Base-by-base conservation (phyloP, 305 asterid genomes). In the Lippia alba region DNA sequence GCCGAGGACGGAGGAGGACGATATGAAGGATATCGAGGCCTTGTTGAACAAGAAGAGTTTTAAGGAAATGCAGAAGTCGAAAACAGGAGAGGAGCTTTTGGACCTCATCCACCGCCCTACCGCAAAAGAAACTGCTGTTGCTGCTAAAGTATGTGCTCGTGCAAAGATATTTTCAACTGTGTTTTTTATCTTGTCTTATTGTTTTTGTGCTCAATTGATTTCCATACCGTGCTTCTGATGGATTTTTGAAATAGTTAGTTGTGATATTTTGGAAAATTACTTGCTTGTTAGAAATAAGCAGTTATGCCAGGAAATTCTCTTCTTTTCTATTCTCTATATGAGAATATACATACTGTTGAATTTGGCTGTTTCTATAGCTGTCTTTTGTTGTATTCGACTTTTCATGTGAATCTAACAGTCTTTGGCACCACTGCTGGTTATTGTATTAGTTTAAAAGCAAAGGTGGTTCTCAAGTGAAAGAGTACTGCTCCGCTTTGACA, bases 391-490 rank as follows among this genome's bases (percentile, higher is more conserved):
- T 49, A 46, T 14, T 56, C 34, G 50, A 50, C 34, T 56, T 70
- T 11, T 53, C 49, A 17, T 67, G 60, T 76, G 14, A 48, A 41
- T 67, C 74, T 74, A 44, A 76, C 49, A n/a, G 16, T 63, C 49
- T 53, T 72, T 69, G 66, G 17, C n/a, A 20, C 15, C 30, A 33
- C 58, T 74, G 51, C 66, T 58, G 58, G 44, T 20, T 40, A 69
- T 74, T 74, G 55, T 73, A 74, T 71, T 80, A 94, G 99, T 94
- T 94, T 83, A 94, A 89, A 87, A 94, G 98, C 88, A 90, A 86
- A 87, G 96, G 96, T 70, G 99, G 99, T 54, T 89, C 98, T 73
- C 98, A 94, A 86, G 97, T 94, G 51, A 92, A 90, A 80, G 99
- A 94, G 64, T 94, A 92, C 67, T 94, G 99, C 75, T 70, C 90